Base-by-base conservation (phyloP, 352 stramenopile species). In the Pythium dissotocum region DNA sequence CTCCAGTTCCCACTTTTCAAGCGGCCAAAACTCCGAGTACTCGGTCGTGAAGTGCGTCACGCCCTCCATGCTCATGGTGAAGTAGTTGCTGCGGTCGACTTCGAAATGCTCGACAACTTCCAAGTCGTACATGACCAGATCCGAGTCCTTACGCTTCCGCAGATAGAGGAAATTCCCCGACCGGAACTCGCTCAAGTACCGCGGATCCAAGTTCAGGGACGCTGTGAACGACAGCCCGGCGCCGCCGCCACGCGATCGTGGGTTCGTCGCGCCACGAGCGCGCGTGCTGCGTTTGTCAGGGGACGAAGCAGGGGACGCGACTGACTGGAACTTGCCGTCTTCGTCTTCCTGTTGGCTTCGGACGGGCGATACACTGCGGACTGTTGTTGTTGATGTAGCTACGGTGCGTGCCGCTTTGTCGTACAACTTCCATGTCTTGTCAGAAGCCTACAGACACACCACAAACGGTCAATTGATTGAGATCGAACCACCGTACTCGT, bases 1-100 rank as follows among this genome's bases (percentile, higher is more conserved):
- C 73, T 98, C 95, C 46, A 84, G 79, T 61, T 98, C 95, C 94
- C 94, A 98, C 60, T 94, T 93, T 35, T 96, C 80, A 16, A 98
- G 80, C 8, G 89, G 68, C 72, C 93, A 98, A 69, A 98, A 98
- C 42, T 98, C 93, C 2, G 84, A 92, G 56, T 92, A 72, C 14
- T 88, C 78, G 7, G 73, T 78, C n/a, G 84, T 95, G 56, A 98
- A 98, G 56, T 97, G 91, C 5, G 94, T 98, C 36, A 98, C 83
- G 1, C 94, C 95, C 52, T 93, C 87, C 61, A 91, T 81, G 61
- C 89, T 97, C 73, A 98, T 91, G 13, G 94, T 98, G 61, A 96
- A 98, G 76, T 98, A 98, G 70, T 97, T 77, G 36, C 65, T 69
- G 0, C 81, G 82, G 61, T 97, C 88, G n/a, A 95, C 85, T 35